Percentiles rank a stretch among this genome's conserved stretches.
phyloP scores from a whole-genome alignment of 768 basidiomycete species.

The Pisolithus marmoratus region DNA sequence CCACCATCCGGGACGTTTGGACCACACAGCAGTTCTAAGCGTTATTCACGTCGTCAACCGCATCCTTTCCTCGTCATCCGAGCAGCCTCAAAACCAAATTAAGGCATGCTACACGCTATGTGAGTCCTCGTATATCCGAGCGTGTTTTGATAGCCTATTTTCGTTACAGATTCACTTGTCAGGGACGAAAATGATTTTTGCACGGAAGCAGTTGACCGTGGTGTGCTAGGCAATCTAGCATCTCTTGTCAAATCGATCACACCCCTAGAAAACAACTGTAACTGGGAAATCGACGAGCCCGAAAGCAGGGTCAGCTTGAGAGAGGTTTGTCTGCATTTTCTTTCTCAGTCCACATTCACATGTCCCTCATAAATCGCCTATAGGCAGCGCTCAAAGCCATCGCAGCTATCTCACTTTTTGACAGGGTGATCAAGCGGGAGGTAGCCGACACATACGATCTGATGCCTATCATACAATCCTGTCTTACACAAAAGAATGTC shows the following conservation, averaged over 20 bases:
- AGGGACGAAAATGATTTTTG: slow-evolving; percentile 65
- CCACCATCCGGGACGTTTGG: slow-evolving; percentile 27
- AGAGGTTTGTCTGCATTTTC: slow-evolving; percentile 42
- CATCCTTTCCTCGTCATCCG: slow-evolving; percentile 41
- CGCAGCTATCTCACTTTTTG: slow-evolving; percentile 66
- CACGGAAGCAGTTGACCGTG: slow-evolving; percentile 63
- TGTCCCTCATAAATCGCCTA: neutral
- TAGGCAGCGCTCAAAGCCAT: slow-evolving; percentile 72
- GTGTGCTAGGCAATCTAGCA: slow-evolving; percentile 53
- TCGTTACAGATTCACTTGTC: slow-evolving; percentile 54
- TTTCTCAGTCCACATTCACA: neutral
- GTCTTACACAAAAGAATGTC: slow-evolving; percentile 55
- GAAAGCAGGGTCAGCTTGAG: slow-evolving; percentile 51
- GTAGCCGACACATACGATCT: slow-evolving; percentile 58
- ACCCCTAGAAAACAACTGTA: slow-evolving; percentile 37
- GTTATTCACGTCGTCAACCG: slow-evolving; percentile 70
- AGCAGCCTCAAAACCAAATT: slow-evolving; percentile 41
- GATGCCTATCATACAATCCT: slow-evolving; percentile 46
- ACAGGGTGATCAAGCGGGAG: slow-evolving; percentile 64
- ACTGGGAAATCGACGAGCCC: slow-evolving; percentile 69
- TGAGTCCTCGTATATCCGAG: slow-evolving; percentile 32
- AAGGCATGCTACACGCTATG: slow-evolving; percentile 76
- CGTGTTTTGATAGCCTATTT: neutral
- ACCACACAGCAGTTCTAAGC: slow-evolving; percentile 45
- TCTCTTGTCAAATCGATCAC: slow-evolving; percentile 49